These are phyloP conservation scores for Funneliformis geosporum DNA, from an alignment of 192 early-diverging fungal genomes.

Conservation along the genomic window DNA sequence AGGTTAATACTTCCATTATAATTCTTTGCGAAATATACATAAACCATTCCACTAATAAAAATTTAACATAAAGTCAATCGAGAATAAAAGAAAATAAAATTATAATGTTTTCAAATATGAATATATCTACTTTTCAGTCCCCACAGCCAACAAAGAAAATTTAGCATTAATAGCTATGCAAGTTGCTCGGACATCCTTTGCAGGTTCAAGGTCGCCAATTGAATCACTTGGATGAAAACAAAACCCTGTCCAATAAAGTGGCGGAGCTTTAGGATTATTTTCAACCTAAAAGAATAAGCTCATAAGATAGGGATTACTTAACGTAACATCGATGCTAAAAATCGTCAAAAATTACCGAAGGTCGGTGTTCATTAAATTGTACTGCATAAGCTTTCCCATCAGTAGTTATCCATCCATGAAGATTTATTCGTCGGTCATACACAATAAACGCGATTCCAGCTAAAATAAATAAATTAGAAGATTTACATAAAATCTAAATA, in stretches of 20 bases:
- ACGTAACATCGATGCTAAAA: neutral
- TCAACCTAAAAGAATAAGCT: neutral
- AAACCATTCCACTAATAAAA: slow-evolving; percentile 49
- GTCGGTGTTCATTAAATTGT: slow-evolving; percentile 41
- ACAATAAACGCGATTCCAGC: slow-evolving; percentile 9
- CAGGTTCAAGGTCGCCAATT: slow-evolving; percentile 39
- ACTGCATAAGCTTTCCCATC: slow-evolving; percentile 70
- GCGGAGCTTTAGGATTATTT: neutral
- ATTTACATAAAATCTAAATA: neutral
- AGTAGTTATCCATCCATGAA: slow-evolving; percentile 59
- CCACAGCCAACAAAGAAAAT: slow-evolving; percentile 73
- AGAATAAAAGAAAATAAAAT: neutral
- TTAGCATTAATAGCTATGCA: slow-evolving; percentile 67
- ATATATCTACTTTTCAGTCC: slow-evolving; percentile 51
- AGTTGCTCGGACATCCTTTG: slow-evolving; percentile 47
- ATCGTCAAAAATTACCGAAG: slow-evolving; percentile 30
- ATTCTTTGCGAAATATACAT: slow-evolving; percentile 55
- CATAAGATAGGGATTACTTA: neutral
- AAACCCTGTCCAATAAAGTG: slow-evolving; percentile 48
- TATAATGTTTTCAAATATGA: neutral
- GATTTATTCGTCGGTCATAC: slow-evolving; percentile 42
- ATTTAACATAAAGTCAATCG: neutral
- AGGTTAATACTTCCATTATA: slow-evolving; percentile 45
- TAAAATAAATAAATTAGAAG: slow-evolving; percentile 25
- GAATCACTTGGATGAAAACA: slow-evolving; percentile 54